Conservation (phyloP, 495 filamentous ascomycete genomes). For the Wilcoxina mikolae region DNA sequence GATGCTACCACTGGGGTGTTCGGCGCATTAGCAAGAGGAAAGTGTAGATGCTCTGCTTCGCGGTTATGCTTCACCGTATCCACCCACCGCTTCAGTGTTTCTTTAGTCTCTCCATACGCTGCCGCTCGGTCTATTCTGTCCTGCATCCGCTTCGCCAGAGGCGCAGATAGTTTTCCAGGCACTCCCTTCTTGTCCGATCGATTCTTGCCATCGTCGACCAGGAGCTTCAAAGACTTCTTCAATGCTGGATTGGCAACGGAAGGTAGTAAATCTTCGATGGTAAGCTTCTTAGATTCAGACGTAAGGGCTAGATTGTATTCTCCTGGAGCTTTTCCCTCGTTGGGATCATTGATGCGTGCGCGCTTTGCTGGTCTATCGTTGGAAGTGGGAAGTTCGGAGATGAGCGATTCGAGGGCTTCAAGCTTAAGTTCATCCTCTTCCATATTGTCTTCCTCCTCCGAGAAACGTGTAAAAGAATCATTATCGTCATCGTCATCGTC, state of each 20-base stretch:
- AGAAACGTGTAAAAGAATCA: conserved; percentile 38
- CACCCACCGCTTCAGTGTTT: conserved; percentile 77
- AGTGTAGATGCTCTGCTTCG: conserved; percentile 79
- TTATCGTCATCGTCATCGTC: conserved; percentile 37
- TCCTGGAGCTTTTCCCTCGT: conserved; percentile 23
- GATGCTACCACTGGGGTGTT: conserved; percentile 36
- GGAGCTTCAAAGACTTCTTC: conserved; percentile 63
- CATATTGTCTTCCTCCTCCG: conserved; percentile 43
- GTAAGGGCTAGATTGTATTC: conserved; percentile 26
- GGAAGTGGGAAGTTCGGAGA: conserved; percentile 44
- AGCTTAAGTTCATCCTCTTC: conserved; percentile 46
- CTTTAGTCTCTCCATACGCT: conserved; percentile 80
- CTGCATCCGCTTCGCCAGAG: conserved; percentile 77
- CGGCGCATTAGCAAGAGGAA: conserved; percentile 66
- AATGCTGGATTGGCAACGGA: conserved; percentile 59
- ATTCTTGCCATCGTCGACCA: conserved; percentile 36
- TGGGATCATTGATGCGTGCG: conserved; percentile 27
- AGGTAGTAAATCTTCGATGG: conserved; percentile 60
- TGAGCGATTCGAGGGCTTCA: conserved; percentile 51
- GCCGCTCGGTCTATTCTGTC: conserved; percentile 70
- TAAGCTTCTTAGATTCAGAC: conserved; percentile 49
- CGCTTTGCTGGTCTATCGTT: conserved; percentile 17
- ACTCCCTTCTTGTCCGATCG: conserved; percentile 42
- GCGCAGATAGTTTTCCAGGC: conserved; percentile 63
- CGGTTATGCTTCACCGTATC: conserved; percentile 92